Evolutionary conservation across 306 rosid species (phyloP).

Genomic region (Acacia crassicarpa): DNA sequence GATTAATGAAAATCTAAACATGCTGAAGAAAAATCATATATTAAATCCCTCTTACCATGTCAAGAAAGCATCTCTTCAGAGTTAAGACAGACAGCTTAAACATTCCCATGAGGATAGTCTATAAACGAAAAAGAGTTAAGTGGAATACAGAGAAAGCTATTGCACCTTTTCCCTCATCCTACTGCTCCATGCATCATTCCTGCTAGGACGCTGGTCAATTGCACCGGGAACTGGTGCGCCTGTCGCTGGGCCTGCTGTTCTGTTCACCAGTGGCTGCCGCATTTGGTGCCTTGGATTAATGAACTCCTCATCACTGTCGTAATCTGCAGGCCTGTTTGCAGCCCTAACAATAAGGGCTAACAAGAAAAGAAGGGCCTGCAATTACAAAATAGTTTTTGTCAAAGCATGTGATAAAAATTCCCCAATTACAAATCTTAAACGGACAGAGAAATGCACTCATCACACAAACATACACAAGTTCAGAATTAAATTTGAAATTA

Average conservation of each 20-base stretch:
- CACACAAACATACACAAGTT: constrained; percentile 17
- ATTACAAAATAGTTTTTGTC: constrained; percentile 23
- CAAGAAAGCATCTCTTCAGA: not conserved
- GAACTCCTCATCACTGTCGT: constrained; percentile 94
- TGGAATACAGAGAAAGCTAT: constrained; percentile 10
- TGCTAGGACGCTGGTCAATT: constrained; percentile 67
- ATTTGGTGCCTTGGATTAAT: constrained; percentile 70
- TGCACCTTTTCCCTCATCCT: constrained; percentile 98
- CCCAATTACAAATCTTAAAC: not conserved
- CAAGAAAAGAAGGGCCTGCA: constrained; percentile 88
- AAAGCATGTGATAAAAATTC: not conserved
- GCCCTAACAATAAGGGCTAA: constrained; percentile 85
- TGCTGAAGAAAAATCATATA: not conserved
- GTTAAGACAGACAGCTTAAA: not conserved
- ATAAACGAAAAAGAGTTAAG: not conserved
- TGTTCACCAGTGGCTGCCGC: constrained; percentile 82
- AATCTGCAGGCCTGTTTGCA: constrained; percentile 70
- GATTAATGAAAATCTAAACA: not conserved
- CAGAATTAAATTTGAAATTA: not conserved
- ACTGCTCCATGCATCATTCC: constrained; percentile 98
- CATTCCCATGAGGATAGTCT: not conserved
- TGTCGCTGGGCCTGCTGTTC: constrained; percentile 67
- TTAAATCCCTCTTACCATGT: not conserved
- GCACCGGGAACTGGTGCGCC: constrained; percentile 81
- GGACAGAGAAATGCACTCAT: constrained; percentile 19